Conservation (phyloP, 805 yeast species). For the Schwanniomyces sp. region DNA sequence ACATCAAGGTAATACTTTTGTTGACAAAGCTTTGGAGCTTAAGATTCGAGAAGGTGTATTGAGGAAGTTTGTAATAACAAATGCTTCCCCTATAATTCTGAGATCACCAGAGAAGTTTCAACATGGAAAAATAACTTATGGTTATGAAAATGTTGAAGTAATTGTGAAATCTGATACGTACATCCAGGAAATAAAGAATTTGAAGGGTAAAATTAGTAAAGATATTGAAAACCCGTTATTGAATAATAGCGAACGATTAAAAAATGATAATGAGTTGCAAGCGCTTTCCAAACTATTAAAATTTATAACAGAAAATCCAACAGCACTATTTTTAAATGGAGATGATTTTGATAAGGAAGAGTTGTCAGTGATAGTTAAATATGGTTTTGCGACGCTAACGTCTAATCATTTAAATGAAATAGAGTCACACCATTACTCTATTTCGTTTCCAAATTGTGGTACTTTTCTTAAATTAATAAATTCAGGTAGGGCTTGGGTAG, state of each 20-base stretch:
- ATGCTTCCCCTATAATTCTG: slow-evolving; percentile 46
- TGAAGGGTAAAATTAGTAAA: slow-evolving; percentile 7
- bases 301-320: slow-evolving; percentile 22
- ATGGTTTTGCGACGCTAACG: slow-evolving; percentile 46
- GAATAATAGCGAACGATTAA: slow-evolving; percentile 2
- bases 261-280: slow-evolving; percentile 9
- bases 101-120: slow-evolving; percentile 29
- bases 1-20: slow-evolving; percentile 46
- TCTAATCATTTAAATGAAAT: slow-evolving; percentile 45
- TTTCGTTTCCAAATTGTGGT: slow-evolving; percentile 54
- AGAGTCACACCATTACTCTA: slow-evolving; percentile 37
- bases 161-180: slow-evolving; percentile 27
- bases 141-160: slow-evolving; percentile 43
- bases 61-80: slow-evolving; percentile 40
- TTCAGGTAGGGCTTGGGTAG: slow-evolving; percentile 45
- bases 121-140: slow-evolving; percentile 39
- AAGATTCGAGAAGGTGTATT: slow-evolving; percentile 36
- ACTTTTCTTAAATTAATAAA: slow-evolving; percentile 45
- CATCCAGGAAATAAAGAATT: slow-evolving; percentile 14
- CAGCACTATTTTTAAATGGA: slow-evolving; percentile 24
- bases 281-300: slow-evolving; percentile 20
- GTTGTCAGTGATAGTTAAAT: slow-evolving; percentile 31
- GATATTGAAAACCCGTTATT: not conserved
- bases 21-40: slow-evolving; percentile 45
- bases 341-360: slow-evolving; percentile 23